Base-by-base conservation (phyloP, 2,329 filamentous ascomycete genomes). In the Penicillium decumbens region DNA sequence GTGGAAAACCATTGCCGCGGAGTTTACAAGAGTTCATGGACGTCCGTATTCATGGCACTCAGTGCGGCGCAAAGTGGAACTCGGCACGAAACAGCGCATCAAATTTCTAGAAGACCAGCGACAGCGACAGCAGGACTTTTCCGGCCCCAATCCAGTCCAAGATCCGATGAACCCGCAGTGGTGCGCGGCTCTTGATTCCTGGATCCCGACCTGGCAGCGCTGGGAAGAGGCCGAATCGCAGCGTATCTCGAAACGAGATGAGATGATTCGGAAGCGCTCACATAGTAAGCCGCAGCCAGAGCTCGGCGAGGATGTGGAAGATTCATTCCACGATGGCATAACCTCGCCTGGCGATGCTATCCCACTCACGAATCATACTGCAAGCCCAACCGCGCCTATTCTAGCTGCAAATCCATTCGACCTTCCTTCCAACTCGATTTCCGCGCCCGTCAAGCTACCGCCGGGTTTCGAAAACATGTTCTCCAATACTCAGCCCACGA, bases 1-100 rank as follows among this genome's bases (percentile, higher is more conserved):
- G 70, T 73, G 70, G 70, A 64, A 63, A 55, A 68, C 57, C 3
- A 60, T 73, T 12, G 68, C 70, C 5, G 56, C 56, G 24, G 70
- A 72, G 44, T 73, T 73, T 48, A 69, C 65, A 5, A 59, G 55
- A 10, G 61, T 64, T 24, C 63, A 71, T 40, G 69, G 68, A 6
- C 66, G 70, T 41, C 69, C 69, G 8, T 72, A 72, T 51, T 71
- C 68, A 20, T 73, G 70, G 70, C 69, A 73, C 41, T 72, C 69
- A 15, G 70, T 73, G 24, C 69, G 70, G 13, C 64, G 70, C 25
- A 72, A 71, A 50, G 70, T 73, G 15, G 70, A 72, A 51, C 41
- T 67, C 23, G 67, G 71, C 6, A 72, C 70, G 18, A 71, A 71
- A 41, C 69, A 71, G 53, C 65, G 70, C 8, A 67, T 71, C 48